Conservation (phyloP, 192 early-diverging fungal genomes). For the Haplosporangium gracile region DNA sequence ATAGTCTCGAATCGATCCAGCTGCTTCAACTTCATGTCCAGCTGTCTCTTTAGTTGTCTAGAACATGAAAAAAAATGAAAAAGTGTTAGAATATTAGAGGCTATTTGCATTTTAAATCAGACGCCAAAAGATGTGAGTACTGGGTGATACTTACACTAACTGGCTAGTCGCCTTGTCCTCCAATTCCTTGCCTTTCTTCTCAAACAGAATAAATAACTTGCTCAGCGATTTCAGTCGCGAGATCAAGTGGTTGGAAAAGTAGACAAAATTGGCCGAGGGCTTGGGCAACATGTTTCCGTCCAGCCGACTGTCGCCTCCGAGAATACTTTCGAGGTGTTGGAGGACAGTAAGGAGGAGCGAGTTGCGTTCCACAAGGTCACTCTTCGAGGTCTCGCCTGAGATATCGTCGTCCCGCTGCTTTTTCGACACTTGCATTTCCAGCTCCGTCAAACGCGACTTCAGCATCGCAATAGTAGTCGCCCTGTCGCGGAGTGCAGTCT, state of each 20-base stretch:
- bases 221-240: slow-evolving; percentile 55
- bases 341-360: slow-evolving; percentile 54
- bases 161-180: slow-evolving; percentile 53
- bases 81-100: background rate
- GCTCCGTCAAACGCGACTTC: slow-evolving; percentile 40
- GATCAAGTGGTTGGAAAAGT: slow-evolving; percentile 55
- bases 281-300: slow-evolving; percentile 53
- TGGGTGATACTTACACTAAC: slow-evolving; percentile 31
- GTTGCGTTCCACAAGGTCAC: slow-evolving; percentile 57
- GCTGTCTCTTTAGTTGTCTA: slow-evolving; percentile 51
- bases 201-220: slow-evolving; percentile 51
- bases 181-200: slow-evolving; percentile 54
- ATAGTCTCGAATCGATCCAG: slow-evolving; percentile 44
- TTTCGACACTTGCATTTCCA: slow-evolving; percentile 39
- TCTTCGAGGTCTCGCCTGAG: slow-evolving; percentile 18
- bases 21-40: slow-evolving; percentile 53
- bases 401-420: slow-evolving; percentile 32
- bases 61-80: too few relatives aligned
- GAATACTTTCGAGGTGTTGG: slow-evolving; percentile 53
- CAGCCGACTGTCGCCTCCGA: slow-evolving; percentile 50
- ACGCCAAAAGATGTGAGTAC: background rate
- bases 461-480: slow-evolving; percentile 51
- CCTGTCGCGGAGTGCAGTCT: slow-evolving; percentile 51
- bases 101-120: background rate
- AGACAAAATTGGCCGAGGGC: slow-evolving; percentile 51